Base-by-base conservation (phyloP, 352 stramenopile species). In the Pelagophyceae sp. region DNA sequence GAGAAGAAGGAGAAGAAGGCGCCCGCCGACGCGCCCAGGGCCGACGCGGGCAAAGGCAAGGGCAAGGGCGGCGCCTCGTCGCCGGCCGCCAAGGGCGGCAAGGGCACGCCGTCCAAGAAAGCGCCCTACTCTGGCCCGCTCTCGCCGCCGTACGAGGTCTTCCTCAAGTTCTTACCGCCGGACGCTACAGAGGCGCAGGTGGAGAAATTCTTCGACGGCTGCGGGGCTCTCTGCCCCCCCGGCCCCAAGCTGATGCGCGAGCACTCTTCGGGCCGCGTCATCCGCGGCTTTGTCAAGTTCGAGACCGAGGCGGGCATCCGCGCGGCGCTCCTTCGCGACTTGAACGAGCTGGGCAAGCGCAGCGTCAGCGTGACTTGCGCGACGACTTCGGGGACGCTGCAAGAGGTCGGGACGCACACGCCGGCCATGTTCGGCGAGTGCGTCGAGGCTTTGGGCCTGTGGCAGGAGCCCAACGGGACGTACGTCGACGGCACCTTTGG, bases 401-500 rank as follows among this genome's bases (percentile, higher is more conserved):
- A 65, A n/a, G 23, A 5, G 58, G 5, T 11, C 17, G 58, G 58
- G 17, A 65, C 58, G 58, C 58, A 65, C 58, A 65, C 58, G 58
- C 58, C 58, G 58, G 58, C 58, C 23, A 65, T 65, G 58, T n/a
- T 33, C 23, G 23, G 6, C 2, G 58, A 65, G 29, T n/a, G 23
- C 23, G 58, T 65, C 29, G 58, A 65, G 23, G 58, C 29, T 65
- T 33, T 65, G 29, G 58, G 58, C 29, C 17, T 33, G 5, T 2
- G 23, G 29, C 23, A 25, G 23, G 17, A n/a, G 5, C 40, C 40
- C 6, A 25, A 65, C 58, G 58, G 58, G 5, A n/a, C 32, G 17
- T 65, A 33, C 58, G 58, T 65, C 29, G 58, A 65, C 58, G 58
- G 58, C 23, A 65, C 58, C 29, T 65, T 65, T 25, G 58, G 58